Conservation (phyloP, 1,139 yeast species). For the Sugiyamaella novakii region DNA sequence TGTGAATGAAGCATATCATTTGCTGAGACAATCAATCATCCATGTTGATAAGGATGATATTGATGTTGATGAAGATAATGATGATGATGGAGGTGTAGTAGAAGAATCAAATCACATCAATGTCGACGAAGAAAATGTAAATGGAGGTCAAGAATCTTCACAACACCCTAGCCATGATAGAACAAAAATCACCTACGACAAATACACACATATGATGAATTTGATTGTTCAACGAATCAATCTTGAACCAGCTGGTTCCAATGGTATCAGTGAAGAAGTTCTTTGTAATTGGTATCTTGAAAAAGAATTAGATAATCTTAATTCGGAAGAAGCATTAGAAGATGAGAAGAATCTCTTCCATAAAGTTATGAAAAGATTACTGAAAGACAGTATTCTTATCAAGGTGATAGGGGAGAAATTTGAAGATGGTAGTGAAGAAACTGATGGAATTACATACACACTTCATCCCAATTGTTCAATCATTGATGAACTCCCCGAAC, state of each 20-base stretch:
- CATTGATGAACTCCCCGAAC: slow-evolving; percentile 13
- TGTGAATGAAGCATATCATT: slow-evolving; percentile 91
- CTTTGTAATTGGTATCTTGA: slow-evolving; percentile 80
- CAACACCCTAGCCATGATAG: slow-evolving; percentile 34
- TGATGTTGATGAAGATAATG: slow-evolving; percentile 71
- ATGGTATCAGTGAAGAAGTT: slow-evolving; percentile 68
- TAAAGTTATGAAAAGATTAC: slow-evolving; percentile 82
- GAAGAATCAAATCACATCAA: slow-evolving; percentile 21
- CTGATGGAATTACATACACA: slow-evolving; percentile 56
- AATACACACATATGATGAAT: slow-evolving; percentile 82
- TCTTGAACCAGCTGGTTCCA: slow-evolving; percentile 39
- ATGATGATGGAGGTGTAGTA: slow-evolving; percentile 25
- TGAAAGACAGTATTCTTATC: slow-evolving; percentile 83
- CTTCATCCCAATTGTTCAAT: slow-evolving; percentile 79
- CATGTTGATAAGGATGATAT: slow-evolving; percentile 95
- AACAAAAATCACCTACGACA: slow-evolving; percentile 77
- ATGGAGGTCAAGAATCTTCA: not conserved
- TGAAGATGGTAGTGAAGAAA: slow-evolving; percentile 38
- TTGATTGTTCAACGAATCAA: slow-evolving; percentile 70
- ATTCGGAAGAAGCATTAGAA: slow-evolving; percentile 70
- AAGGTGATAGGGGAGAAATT: slow-evolving; percentile 65
- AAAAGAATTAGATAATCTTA: slow-evolving; percentile 70
- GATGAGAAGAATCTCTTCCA: slow-evolving; percentile 69
- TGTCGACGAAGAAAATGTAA: not conserved
- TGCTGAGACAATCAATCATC: slow-evolving; percentile 86